phyloP scores from a whole-genome alignment of 1,284 basidiomycete species.

The Sphagnurus paluster region DNA sequence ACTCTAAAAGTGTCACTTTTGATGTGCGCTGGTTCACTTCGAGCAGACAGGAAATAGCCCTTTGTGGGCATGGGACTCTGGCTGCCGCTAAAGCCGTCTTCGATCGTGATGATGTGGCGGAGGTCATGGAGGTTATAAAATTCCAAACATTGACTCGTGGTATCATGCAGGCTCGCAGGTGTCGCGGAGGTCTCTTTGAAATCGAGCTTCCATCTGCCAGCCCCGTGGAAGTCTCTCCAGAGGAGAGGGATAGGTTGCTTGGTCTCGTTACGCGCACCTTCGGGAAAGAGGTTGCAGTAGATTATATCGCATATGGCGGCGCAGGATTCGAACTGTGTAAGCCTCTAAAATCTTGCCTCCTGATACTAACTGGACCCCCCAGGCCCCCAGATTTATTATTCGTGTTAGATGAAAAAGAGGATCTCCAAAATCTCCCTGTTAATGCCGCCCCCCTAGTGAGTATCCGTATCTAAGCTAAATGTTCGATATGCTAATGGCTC shows the following conservation, averaged over 20 bases:
- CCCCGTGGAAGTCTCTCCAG: slow-evolving; percentile 26
- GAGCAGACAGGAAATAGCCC: slow-evolving; percentile 28
- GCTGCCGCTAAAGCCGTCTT: slow-evolving; percentile 46
- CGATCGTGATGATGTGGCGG: slow-evolving; percentile 23
- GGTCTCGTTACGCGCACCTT: slow-evolving; percentile 36
- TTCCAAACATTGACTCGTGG: slow-evolving; percentile 32
- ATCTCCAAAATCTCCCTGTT: slow-evolving; percentile 36
- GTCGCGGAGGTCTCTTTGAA: slow-evolving; percentile 37
- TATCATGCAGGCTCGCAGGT: slow-evolving; percentile 26
- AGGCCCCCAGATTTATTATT: slow-evolving; percentile 34
- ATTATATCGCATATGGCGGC: slow-evolving; percentile 37
- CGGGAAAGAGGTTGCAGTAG: slow-evolving; percentile 35
- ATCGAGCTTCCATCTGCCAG: slow-evolving; percentile 40
- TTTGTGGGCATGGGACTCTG: slow-evolving; percentile 55
- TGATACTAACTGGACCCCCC: background rate
- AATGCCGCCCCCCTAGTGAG: slow-evolving; percentile 41
- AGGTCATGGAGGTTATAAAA: slow-evolving; percentile 30
- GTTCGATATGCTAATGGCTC: background rate
- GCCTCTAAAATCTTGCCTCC: slow-evolving; percentile 3
- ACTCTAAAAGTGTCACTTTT: slow-evolving; percentile 29
- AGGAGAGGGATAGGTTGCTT: slow-evolving; percentile 30
- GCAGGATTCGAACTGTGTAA: slow-evolving; percentile 33
- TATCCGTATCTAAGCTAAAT: slow-evolving; percentile 2
- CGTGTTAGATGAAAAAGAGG: slow-evolving; percentile 43
- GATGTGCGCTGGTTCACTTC: slow-evolving; percentile 42